Percentiles rank a stretch among this genome's conserved stretches.
Evolutionary conservation across 129 eudicot genomes (phyloP).

Genomic region (Gnaphalium uliginosum): DNA sequence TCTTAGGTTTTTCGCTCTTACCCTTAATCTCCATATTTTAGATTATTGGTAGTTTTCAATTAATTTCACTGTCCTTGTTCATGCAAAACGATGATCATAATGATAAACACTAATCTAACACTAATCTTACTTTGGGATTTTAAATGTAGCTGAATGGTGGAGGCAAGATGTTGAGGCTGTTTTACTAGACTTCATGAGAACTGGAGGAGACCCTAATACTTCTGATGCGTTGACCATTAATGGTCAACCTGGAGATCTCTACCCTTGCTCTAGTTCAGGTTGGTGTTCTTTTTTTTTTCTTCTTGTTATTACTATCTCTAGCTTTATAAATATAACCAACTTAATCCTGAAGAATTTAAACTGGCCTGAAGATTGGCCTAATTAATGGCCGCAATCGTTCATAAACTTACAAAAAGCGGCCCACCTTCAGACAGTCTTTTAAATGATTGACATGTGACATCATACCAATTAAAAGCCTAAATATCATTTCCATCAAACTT

Average conservation of each 20-base stretch:
- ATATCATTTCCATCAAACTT: background rate
- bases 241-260: slow-evolving; percentile 57
- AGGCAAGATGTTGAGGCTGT: slow-evolving; percentile 38
- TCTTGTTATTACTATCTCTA: background rate
- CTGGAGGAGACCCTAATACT: slow-evolving; percentile 45
- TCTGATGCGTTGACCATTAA: slow-evolving; percentile 54
- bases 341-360: too few species aligned
- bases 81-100: background rate
- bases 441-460: too few species aligned
- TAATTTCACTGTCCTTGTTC: too few species aligned
- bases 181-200: slow-evolving; percentile 26
- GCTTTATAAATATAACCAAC: too few species aligned
- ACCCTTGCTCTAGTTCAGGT: slow-evolving; percentile 47
- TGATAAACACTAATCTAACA: background rate
- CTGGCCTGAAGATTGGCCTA: too few species aligned
- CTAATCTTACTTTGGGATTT: background rate
- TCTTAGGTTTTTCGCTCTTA: slow-evolving; percentile 37
- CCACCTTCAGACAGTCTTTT: too few species aligned
- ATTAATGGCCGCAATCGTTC: too few species aligned
- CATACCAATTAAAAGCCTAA: too few species aligned
- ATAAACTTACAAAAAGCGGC: too few species aligned
- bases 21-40: background rate
- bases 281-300: background rate
- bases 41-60: too few species aligned
- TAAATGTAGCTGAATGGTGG: slow-evolving; percentile 50